Percentiles rank a stretch among this genome's conserved stretches.
Conservation (phyloP, 2,329 filamentous ascomycete genomes). For the Penicillium sp. region DNA sequence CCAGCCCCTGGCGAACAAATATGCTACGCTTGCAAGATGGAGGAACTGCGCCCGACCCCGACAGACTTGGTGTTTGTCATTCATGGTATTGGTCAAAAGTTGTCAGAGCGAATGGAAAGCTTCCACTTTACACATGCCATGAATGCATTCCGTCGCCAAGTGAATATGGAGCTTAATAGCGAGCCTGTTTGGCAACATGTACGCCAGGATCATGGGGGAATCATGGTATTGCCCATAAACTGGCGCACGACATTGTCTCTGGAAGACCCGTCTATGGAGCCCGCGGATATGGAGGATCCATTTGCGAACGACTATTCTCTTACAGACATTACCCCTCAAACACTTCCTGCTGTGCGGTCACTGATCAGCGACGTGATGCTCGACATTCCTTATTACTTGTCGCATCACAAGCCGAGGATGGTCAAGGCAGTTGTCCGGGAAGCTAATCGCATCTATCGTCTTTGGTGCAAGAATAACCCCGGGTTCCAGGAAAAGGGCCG, state of each 20-base stretch:
- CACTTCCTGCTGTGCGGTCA: conserved; percentile 86
- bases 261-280: conserved; percentile 71
- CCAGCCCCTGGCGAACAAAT: conserved; percentile 30
- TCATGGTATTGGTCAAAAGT: conserved; percentile 94
- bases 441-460: conserved; percentile 90
- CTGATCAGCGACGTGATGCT: conserved; percentile 98
- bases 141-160: conserved; percentile 80
- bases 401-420: conserved; percentile 94
- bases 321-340: conserved; percentile 88
- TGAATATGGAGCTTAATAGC: conserved; percentile 80
- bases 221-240: conserved; percentile 94
- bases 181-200: conserved; percentile 74
- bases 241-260: conserved; percentile 89
- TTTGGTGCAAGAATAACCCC: conserved; percentile 94
- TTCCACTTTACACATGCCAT: conserved; percentile 97
- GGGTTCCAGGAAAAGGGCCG: conserved; percentile 78
- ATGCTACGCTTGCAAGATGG: conserved; percentile 60
- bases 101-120: conserved; percentile 90
- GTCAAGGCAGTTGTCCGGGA: conserved; percentile 83
- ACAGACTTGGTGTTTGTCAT: conserved; percentile 88
- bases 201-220: conserved; percentile 75
- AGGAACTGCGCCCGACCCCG: conserved; percentile 67
- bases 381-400: conserved; percentile 97
- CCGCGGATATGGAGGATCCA: conserved; percentile 52
- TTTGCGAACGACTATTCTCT: conserved; percentile 66